Conservation (phyloP, 208 protist genomes). For the Crithidia bombi region DNA sequence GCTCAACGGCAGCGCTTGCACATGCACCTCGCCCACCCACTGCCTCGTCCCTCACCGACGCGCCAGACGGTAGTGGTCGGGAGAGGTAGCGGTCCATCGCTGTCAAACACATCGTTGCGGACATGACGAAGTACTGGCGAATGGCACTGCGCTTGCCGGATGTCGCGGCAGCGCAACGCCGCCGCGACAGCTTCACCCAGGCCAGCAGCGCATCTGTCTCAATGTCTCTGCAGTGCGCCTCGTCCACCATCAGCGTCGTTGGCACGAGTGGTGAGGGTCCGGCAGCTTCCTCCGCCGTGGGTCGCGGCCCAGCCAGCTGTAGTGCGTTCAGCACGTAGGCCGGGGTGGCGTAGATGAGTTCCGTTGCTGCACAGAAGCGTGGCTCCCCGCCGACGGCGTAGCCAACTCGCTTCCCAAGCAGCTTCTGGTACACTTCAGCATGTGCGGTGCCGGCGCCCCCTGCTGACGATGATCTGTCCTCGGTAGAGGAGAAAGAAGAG, state of each 20-base stretch:
- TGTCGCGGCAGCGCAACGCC: not conserved
- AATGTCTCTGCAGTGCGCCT: constrained; percentile 77
- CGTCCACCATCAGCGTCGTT: constrained; percentile 79
- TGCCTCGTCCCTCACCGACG: not conserved
- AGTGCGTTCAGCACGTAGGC: constrained; percentile 70
- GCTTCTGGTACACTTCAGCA: not conserved
- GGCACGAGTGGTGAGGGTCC: constrained; percentile 28
- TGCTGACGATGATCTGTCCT: too few relatives aligned
- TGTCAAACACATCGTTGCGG: constrained; percentile 59
- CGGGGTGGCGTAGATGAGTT: constrained; percentile 81
- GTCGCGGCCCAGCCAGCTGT: too few relatives aligned
- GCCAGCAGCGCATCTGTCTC: constrained; percentile 74
- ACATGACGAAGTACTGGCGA: constrained; percentile 77
- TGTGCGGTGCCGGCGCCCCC: too few relatives aligned
- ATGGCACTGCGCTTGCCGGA: constrained; percentile 7
- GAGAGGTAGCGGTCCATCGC: constrained; percentile 57
- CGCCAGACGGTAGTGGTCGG: not conserved
- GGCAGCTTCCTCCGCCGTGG: too few relatives aligned
- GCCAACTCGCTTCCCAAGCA: constrained; percentile 67
- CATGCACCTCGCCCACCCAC: not conserved
- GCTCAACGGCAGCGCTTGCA: not conserved
- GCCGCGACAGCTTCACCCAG: constrained; percentile 43
- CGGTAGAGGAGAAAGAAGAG: too few relatives aligned
- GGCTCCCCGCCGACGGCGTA: constrained; percentile 73
- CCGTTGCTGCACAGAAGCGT: constrained; percentile 50